These are phyloP conservation scores for Rhizopogon sp. DNA, from an alignment of 768 basidiomycete species.

Conservation along the genomic window DNA sequence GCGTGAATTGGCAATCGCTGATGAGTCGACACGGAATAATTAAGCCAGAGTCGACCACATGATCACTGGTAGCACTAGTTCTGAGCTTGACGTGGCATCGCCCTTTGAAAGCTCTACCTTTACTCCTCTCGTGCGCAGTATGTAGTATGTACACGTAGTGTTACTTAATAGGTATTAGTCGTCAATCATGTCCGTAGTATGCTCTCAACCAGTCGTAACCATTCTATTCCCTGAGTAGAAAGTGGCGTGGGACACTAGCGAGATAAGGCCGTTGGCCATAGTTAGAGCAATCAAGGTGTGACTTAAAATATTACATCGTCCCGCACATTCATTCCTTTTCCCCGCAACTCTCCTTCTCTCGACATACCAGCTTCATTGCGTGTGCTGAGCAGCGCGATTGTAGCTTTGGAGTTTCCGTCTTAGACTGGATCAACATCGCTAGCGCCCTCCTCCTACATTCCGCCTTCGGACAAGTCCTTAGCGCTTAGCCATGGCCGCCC, in stretches of 20 bases:
- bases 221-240: not conserved
- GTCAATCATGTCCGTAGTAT: not conserved
- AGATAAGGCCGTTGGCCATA: conserved; percentile 5
- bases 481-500: not conserved
- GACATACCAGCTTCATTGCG: not conserved
- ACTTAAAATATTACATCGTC: not conserved
- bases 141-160: too few species aligned
- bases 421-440: conserved; percentile 2
- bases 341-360: not conserved
- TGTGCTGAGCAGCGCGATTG: conserved; percentile 9
- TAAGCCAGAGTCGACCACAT: too few species aligned
- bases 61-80: too few species aligned
- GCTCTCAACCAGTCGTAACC: not conserved
- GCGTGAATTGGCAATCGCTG: too few species aligned
- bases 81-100: too few species aligned
- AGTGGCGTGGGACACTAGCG: conserved; percentile 10
- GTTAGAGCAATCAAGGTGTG: not conserved
- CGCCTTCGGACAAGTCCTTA: conserved; percentile 4
- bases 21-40: too few species aligned
- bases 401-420: conserved; percentile 1
- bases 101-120: too few species aligned
- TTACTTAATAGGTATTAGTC: not conserved
- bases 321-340: not conserved
- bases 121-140: too few species aligned
- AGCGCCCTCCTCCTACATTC: conserved; percentile 8